phyloP scores from a whole-genome alignment of 2,329 filamentous ascomycete species.

The Diplodia sapinea region DNA sequence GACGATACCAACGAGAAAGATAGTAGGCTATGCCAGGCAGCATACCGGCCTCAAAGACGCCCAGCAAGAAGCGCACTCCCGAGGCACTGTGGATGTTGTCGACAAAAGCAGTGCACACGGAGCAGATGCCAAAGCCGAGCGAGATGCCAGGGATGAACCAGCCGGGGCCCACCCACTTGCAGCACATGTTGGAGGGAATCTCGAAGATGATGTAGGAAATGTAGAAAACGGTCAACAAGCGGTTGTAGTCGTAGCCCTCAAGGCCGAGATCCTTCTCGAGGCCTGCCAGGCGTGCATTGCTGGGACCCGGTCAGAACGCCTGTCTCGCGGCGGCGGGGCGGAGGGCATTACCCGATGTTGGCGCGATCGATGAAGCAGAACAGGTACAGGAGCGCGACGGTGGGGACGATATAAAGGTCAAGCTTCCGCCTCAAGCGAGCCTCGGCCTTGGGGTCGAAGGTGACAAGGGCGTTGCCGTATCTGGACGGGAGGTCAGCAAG shows the following conservation, averaged over 20 bases:
- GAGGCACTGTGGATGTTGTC: conserved; percentile 58
- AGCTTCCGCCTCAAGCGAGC: conserved; percentile 66
- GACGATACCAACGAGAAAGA: conserved; percentile 73
- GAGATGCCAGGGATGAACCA: conserved; percentile 63
- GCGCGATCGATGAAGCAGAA: conserved; percentile 79
- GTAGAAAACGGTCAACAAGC: conserved; percentile 71
- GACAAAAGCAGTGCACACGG: conserved; percentile 70
- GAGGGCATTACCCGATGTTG: conserved; percentile 64
- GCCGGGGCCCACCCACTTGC: conserved; percentile 74
- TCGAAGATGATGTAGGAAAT: conserved; percentile 76
- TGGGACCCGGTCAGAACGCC: not conserved
- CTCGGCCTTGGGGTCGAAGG: conserved; percentile 65
- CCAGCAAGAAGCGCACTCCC: conserved; percentile 70
- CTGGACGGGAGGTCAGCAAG: conserved; percentile 37
- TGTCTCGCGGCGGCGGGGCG: not conserved
- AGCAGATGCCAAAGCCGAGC: conserved; percentile 65
- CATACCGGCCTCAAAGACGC: conserved; percentile 73
- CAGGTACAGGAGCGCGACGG: conserved; percentile 69
- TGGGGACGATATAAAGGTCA: conserved; percentile 69
- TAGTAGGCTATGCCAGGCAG: conserved; percentile 77
- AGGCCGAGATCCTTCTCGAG: conserved; percentile 67
- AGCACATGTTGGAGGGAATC: conserved; percentile 70
- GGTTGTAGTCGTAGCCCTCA: conserved; percentile 70
- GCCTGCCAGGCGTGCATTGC: conserved; percentile 70
- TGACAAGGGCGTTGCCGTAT: conserved; percentile 57